Percentiles rank a stretch among this genome's conserved stretches.
Evolutionary conservation across 2,329 filamentous ascomycete species (phyloP).

Genomic region (Neurospora crassa): DNA sequence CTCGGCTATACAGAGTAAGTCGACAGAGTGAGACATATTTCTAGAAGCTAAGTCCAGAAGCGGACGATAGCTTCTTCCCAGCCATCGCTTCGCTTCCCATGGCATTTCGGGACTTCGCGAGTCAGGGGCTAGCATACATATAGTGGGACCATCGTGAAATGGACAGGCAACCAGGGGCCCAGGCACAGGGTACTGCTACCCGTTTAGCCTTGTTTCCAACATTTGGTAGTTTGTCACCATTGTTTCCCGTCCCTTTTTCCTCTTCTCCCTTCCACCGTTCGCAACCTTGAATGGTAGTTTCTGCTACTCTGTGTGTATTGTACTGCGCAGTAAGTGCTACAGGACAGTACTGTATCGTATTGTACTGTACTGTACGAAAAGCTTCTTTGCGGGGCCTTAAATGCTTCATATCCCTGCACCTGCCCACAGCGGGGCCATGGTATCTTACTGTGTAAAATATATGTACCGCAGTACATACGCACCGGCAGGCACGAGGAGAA

Average conservation of each 20-base stretch:
- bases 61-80: neutral
- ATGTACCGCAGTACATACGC: neutral
- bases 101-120: neutral
- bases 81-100: neutral
- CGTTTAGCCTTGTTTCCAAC: neutral
- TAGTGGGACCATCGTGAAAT: neutral
- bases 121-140: neutral
- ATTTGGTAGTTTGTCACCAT: neutral
- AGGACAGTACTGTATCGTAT: neutral
- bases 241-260: neutral
- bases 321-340: neutral
- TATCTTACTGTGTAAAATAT: neutral
- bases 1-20: neutral
- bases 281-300: neutral
- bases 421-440: neutral
- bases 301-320: neutral
- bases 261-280: neutral
- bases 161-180: neutral
- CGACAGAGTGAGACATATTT: neutral
- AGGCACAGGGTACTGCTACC: neutral
- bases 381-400: neutral
- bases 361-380: neutral
- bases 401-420: neutral
- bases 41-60: neutral
- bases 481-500: neutral